Evolutionary conservation across 192 early-diverging fungal species (phyloP).

Genomic region (Umbelopsis ramanniana): DNA sequence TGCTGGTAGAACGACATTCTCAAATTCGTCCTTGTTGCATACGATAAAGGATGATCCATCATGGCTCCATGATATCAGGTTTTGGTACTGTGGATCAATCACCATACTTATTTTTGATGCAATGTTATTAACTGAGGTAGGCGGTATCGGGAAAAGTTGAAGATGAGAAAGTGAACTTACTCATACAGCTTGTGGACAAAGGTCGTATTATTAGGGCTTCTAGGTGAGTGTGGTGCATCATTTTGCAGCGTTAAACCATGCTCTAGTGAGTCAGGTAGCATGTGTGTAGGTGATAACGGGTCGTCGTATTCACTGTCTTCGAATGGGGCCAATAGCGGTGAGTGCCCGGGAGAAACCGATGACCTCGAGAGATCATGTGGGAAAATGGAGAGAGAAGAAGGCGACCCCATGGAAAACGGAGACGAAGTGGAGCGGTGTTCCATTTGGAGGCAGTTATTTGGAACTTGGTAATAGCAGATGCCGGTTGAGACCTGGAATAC

Average conservation of each 20-base stretch:
- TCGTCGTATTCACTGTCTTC: background rate
- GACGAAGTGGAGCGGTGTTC: constrained; percentile 12
- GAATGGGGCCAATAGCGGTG: constrained; percentile 10
- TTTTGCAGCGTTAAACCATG: background rate
- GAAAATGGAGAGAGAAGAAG: constrained; percentile 1
- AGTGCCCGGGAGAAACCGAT: background rate
- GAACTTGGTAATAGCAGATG: background rate
- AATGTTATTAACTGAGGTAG: background rate
- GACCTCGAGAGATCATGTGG: background rate
- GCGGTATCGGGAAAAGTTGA: background rate
- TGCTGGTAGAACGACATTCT: constrained; percentile 85
- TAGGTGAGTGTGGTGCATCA: background rate
- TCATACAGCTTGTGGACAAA: constrained; percentile 46
- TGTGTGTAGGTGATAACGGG: too few species aligned
- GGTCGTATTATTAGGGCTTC: constrained; percentile 28
- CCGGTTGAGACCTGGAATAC: background rate
- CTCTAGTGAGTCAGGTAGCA: background rate
- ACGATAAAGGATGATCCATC: constrained; percentile 56
- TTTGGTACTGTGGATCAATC: constrained; percentile 82
- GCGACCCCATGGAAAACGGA: background rate
- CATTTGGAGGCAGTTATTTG: background rate
- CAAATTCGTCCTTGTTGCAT: constrained; percentile 24
- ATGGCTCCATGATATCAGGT: constrained; percentile 89
- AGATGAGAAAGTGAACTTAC: constrained; percentile 21
- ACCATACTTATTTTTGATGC: constrained; percentile 67